Evolutionary conservation across 805 yeast species (phyloP).

Genomic region (Spathaspora hagerdaliae): DNA sequence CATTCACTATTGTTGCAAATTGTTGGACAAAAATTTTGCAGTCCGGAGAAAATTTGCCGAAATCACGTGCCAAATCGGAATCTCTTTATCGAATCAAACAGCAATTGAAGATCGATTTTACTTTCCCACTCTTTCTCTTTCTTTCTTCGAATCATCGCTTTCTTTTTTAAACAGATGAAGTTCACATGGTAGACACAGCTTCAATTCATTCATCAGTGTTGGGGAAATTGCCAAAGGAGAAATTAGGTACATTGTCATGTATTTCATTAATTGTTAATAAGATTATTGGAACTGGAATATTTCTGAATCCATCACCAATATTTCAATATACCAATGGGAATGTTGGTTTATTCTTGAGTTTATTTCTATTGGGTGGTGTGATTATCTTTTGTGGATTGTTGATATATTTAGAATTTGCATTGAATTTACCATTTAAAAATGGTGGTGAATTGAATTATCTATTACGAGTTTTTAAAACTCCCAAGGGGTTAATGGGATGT

Average conservation of each 20-base stretch:
- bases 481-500: constrained; percentile 34
- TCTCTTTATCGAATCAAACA: too few species aligned
- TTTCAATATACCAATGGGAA: constrained; percentile 36
- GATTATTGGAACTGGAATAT: constrained; percentile 43
- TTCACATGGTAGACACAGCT: neutral
- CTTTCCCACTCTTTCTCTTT: too few species aligned
- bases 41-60: too few species aligned
- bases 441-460: constrained; percentile 43
- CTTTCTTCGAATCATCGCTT: too few species aligned
- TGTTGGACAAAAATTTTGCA: too few species aligned
- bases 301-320: constrained; percentile 38
- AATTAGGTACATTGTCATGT: constrained; percentile 22
- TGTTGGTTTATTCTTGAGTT: constrained; percentile 27
- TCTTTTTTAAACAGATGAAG: neutral
- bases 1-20: too few species aligned
- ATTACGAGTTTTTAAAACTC: constrained; percentile 27
- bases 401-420: constrained; percentile 38
- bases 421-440: constrained; percentile 37
- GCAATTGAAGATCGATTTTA: too few species aligned
- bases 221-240: constrained; percentile 2
- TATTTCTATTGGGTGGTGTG: constrained; percentile 35
- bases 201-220: neutral
- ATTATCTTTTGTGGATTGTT: constrained; percentile 35
- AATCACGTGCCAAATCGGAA: too few species aligned
- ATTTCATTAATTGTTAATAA: constrained; percentile 40